phyloP scores from a whole-genome alignment of 306 rosid genomes.

The Rosa persica region DNA sequence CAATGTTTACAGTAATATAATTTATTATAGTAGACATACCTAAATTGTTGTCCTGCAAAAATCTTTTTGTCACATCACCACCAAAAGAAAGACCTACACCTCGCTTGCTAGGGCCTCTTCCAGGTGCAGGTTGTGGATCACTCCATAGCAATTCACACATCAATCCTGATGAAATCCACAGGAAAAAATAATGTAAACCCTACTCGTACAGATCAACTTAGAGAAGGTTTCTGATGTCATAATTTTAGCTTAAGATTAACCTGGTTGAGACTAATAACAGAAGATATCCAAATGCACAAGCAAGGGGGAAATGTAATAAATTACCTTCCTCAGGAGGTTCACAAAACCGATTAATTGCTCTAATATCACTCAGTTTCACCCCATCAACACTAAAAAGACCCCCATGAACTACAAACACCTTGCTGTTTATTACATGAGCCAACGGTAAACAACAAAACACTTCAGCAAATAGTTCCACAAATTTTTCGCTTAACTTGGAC shows the following conservation, averaged over 20 bases:
- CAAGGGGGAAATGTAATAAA: not conserved
- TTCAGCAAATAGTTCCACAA: slow-evolving; percentile 96
- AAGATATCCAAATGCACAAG: slow-evolving; percentile 6
- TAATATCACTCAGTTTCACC: slow-evolving; percentile 81
- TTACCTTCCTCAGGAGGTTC: slow-evolving; percentile 99
- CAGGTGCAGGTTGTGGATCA: slow-evolving; percentile 92
- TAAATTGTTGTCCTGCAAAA: slow-evolving; percentile 82
- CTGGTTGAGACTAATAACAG: slow-evolving; percentile 18
- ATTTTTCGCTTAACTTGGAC: slow-evolving; percentile 77
- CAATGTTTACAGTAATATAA: slow-evolving; percentile 1
- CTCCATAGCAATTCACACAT: slow-evolving; percentile 99
- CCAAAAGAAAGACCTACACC: slow-evolving; percentile 98
- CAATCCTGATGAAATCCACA: slow-evolving; percentile 54
- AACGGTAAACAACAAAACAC: slow-evolving; percentile 89
- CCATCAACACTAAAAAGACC: slow-evolving; percentile 99
- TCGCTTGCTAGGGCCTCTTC: slow-evolving; percentile 98
- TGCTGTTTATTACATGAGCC: slow-evolving; percentile 88
- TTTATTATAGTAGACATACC: slow-evolving; percentile 42
- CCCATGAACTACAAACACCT: slow-evolving; percentile 91
- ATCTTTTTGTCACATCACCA: slow-evolving; percentile 81
- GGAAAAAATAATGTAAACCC: slow-evolving; percentile 16
- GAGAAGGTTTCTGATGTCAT: not conserved
- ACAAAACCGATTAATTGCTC: slow-evolving; percentile 88
- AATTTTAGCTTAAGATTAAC: slow-evolving; percentile 11
- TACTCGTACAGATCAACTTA: slow-evolving; percentile 1